Evolutionary conservation across 306 rosid genomes (phyloP), one percentile per base, ranked within the genome.

Genomic region (Vicia faba): DNA sequence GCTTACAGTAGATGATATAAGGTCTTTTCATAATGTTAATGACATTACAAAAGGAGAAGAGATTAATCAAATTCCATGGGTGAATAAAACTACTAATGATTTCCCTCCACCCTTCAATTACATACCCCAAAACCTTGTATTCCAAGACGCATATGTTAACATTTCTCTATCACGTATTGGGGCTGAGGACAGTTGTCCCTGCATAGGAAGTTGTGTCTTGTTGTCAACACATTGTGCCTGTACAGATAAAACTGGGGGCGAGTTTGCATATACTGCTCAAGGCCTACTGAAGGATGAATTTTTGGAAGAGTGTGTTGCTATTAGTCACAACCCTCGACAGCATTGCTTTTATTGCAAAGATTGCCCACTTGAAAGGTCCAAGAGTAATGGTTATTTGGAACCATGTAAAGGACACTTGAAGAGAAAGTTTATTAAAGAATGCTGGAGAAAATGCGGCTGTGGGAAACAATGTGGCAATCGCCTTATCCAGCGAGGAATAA

Each of bases 391-490:
- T 69, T 86, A 79, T 74, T 54, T 80, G 63, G 97, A 90, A 77
- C 86, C 90, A 18, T 93, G 99, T 80, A 93, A 86, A 76, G 99
- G 99, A 75, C 99, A 93, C 80, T 40, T 85, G 8, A 82, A 80
- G 83, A 88, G 90, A 75, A 85, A 81, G 45, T 86, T 90, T 75
- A 86, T 93, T 43, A 90, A 90, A 76, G 99, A 93, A 76, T 93
- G 99, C 68, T 93, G 99, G 99, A 76, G 81, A 68, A 93, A 86
- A 73, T 93, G 99, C 74, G 91, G 97, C 85, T 93, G 99, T 71
- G 80, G 67, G 49, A 86, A 76, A 70, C 88, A 78, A 51, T 93
- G 99, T 73, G 96, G 96, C 56, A 93, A 93, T 84, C 78, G 97
- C 67, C 82, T 86, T 70, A 89, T 89, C 60, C 99, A 93, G 77